These are phyloP conservation scores for Microbotryum silenes-acaulis DNA, from an alignment of 1,284 basidiomycete species.

Conservation along the genomic window DNA sequence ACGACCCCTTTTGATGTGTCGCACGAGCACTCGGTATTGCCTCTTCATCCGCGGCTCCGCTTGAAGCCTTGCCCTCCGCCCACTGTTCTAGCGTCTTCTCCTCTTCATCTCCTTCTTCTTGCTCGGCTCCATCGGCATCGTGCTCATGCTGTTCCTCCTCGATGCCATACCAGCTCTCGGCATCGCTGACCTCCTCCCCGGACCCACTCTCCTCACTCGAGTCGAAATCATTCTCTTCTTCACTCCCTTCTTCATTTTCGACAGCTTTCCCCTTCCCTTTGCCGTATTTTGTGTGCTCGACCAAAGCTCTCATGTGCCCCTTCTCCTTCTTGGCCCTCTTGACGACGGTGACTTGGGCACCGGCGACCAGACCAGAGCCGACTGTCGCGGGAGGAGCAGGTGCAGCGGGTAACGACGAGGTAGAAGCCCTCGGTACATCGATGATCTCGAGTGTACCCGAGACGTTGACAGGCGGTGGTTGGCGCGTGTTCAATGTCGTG, in stretches of 20 bases:
- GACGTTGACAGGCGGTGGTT: constrained; percentile 22
- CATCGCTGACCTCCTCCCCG: constrained; percentile 11
- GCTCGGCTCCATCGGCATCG: constrained; percentile 24
- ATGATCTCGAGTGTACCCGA: constrained; percentile 27
- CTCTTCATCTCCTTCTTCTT: constrained; percentile 16
- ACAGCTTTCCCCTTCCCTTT: constrained; percentile 32
- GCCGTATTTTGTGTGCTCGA: constrained; percentile 23
- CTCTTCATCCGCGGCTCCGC: constrained; percentile 34
- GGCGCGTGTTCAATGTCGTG: background rate
- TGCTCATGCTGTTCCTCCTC: constrained; percentile 11
- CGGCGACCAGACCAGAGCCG: constrained; percentile 20
- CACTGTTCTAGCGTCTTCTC: constrained; percentile 8
- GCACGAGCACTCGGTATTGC: constrained; percentile 25
- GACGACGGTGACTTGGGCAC: constrained; percentile 16
- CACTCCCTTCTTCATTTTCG: constrained; percentile 19
- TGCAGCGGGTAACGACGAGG: constrained; percentile 3
- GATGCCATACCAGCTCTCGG: constrained; percentile 12
- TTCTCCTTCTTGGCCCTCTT: constrained; percentile 26
- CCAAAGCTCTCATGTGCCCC: constrained; percentile 18
- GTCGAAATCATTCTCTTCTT: constrained; percentile 22
- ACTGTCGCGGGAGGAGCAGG: constrained; percentile 7
- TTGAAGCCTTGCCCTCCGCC: constrained; percentile 31
- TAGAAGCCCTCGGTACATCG: constrained; percentile 10
- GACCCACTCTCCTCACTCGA: constrained; percentile 1
- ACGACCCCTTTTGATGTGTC: constrained; percentile 22